A percentile compares a stretch with the other conserved stretches of the same genome.
phyloP scores from a whole-genome alignment of 2,329 filamentous ascomycete species.

The Pseudocercospora fijiensis region DNA sequence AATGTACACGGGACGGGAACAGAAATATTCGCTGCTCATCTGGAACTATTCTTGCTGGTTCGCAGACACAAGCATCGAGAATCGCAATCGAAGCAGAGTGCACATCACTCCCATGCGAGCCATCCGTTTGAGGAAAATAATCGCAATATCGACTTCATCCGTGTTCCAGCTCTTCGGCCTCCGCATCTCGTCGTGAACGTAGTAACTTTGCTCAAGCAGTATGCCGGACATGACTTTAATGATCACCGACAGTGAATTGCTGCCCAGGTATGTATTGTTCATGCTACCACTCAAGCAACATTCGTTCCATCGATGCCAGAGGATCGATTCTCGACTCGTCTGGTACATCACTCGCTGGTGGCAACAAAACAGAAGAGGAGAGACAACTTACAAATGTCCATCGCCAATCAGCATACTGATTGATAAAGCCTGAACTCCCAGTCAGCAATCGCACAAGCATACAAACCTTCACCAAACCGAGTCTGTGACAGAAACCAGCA shows the following conservation, averaged over 20 bases:
- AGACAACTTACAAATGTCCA: constrained; percentile 4
- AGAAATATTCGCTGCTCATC: neutral
- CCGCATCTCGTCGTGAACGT: too few relatives aligned
- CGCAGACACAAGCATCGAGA: neutral
- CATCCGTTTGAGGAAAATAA: too few relatives aligned
- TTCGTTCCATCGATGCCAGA: neutral
- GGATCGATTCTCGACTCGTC: neutral
- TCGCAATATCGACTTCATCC: too few relatives aligned
- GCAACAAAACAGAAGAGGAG: neutral
- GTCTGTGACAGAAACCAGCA: neutral
- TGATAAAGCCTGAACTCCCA: neutral
- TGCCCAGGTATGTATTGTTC: too few relatives aligned
- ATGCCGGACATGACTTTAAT: too few relatives aligned
- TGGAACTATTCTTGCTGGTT: neutral
- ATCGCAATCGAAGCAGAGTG: neutral
- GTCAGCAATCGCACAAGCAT: neutral
- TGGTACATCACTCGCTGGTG: neutral
- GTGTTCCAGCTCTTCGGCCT: too few relatives aligned
- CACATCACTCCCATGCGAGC: too few relatives aligned
- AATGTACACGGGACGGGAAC: neutral
- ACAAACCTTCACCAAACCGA: neutral
- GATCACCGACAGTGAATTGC: too few relatives aligned
- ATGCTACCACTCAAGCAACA: too few relatives aligned
- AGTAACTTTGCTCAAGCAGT: too few relatives aligned
- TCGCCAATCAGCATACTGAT: constrained; percentile 6